A percentile compares a stretch with the other conserved stretches of the same genome.
Conservation (phyloP, 2,329 filamentous ascomycete genomes). For the Falciphora oryzae region DNA sequence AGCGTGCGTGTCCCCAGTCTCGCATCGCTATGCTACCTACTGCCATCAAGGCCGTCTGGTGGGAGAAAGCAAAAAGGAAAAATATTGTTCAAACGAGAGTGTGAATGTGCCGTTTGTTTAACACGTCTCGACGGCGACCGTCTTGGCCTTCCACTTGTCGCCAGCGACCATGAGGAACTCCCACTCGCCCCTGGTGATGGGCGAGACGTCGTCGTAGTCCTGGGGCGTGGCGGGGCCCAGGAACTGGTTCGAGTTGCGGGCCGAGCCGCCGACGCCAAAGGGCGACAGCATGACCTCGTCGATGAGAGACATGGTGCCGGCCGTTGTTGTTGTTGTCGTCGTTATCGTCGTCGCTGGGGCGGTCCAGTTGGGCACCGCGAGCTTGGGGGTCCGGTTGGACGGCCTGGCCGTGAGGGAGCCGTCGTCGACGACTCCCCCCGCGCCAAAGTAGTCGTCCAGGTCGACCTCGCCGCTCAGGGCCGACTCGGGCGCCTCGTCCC, state of each 20-base stretch:
- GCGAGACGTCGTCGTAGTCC: slow-evolving; percentile 56
- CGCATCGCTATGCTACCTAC: too few species aligned
- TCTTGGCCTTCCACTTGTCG: slow-evolving; percentile 31
- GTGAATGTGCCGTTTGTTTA: slow-evolving; percentile 17
- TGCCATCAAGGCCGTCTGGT: background rate
- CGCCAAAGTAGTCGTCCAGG: slow-evolving; percentile 3
- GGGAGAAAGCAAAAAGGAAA: slow-evolving; percentile 7
- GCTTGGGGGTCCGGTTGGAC: slow-evolving; percentile 20
- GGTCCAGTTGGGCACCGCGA: background rate
- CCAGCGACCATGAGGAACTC: slow-evolving; percentile 51
- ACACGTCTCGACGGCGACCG: slow-evolving; percentile 46
- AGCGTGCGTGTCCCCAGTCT: too few species aligned
- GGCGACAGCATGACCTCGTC: slow-evolving; percentile 34
- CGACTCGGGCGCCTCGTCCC: slow-evolving; percentile 13
- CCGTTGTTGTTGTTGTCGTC: slow-evolving; percentile 8
- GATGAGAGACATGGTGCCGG: slow-evolving; percentile 28
- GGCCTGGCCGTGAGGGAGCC: slow-evolving; percentile 32
- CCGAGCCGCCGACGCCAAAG: slow-evolving; percentile 18
- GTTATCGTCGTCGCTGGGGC: slow-evolving; percentile 14
- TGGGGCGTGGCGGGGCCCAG: slow-evolving; percentile 52
- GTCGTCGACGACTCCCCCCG: background rate
- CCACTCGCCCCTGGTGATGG: slow-evolving; percentile 58
- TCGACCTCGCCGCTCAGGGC: slow-evolving; percentile 2
- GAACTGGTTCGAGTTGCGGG: slow-evolving; percentile 15
- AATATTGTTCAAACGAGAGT: background rate